These are phyloP conservation scores for Acanthamoeba healyi DNA, from an alignment of 208 protist genomes.

Conservation along the genomic window DNA sequence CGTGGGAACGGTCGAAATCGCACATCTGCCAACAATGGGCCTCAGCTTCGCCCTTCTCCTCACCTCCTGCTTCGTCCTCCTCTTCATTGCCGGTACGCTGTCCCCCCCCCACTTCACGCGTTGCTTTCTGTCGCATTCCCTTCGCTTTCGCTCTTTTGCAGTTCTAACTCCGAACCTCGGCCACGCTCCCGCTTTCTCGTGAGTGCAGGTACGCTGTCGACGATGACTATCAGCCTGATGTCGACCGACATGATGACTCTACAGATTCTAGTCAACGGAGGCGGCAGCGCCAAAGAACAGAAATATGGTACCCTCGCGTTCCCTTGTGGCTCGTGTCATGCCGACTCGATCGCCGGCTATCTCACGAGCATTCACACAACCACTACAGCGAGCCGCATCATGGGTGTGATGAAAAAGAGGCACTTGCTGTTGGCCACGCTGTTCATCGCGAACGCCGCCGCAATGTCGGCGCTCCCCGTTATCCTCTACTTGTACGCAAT, in stretches of 20 bases:
- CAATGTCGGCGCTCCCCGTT: slow-evolving; percentile 83
- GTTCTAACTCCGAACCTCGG: neutral
- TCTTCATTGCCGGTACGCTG: neutral
- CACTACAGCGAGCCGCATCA: too few species aligned
- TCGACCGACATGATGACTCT: slow-evolving; percentile 83
- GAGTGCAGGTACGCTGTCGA: too few species aligned
- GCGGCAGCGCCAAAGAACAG: slow-evolving; percentile 50
- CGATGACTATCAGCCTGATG: slow-evolving; percentile 87
- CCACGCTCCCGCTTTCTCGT: too few species aligned
- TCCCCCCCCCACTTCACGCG: neutral
- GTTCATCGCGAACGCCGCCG: slow-evolving; percentile 83
- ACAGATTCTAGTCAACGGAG: slow-evolving; percentile 75
- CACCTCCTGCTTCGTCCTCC: neutral
- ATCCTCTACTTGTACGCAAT: slow-evolving; percentile 87
- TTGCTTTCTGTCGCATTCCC: neutral
- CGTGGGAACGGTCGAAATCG: slow-evolving; percentile 38
- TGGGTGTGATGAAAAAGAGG: neutral
- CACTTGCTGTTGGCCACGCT: slow-evolving; percentile 88
- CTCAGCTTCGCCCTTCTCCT: slow-evolving; percentile 4
- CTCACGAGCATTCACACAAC: too few species aligned
- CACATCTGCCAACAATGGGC: neutral
- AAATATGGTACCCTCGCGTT: slow-evolving; percentile 58
- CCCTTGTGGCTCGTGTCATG: too few species aligned
- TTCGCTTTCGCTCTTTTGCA: neutral
- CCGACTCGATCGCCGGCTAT: too few species aligned